Evolutionary conservation across 2,329 filamentous ascomycete genomes (phyloP), one percentile per base, ranked within the genome.

Genomic region (Aspergillus latus): DNA sequence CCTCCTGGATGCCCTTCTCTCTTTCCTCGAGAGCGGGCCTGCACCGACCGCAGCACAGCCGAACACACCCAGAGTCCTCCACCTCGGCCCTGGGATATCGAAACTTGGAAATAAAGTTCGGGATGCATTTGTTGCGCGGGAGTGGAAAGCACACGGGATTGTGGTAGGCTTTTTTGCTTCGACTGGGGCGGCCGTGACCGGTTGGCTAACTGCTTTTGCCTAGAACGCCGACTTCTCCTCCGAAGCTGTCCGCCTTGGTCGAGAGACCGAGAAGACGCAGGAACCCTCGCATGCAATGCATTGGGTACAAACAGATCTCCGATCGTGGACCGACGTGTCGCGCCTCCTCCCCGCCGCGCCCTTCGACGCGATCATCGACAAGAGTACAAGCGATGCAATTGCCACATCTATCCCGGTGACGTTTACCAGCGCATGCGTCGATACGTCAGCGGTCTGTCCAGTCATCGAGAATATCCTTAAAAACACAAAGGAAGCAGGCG

Each of bases 361-460:
- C 0, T 71, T 73, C 40, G 69, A 72, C 26, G 64, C 70, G 34
- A 61, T 74, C 13, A 49, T 73, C 1, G 72, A 74, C 51, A 74
- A 74, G 56, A 72, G 71, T 52, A 74, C 72, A 1, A 71, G 68
- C 58, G 72, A 74, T 48, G 68, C 72, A n/a, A 72, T 74, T 44
- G 66, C 70, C 4, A 74, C 72, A 2, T 62, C 60, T 9, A 42
- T 58, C 56, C 29, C 64, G 29, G 32, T 54, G 11, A 56, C 47
- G 3, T 62, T 68, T 21, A 44, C 51, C 6, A 15, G 8, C 10
- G 48, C 54, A 1, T 49, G 61, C 5, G 21, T 21, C 21, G 21
- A 21, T 21, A 21, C 34, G 4, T 32, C 59, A 9, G 15, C 21
- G 6, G 28, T 62, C 5, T 72, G 68, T 34, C 68, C 69, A 1